These are phyloP conservation scores for Zalaria obscura DNA, from an alignment of 2,329 filamentous ascomycete species.

Conservation along the genomic window DNA sequence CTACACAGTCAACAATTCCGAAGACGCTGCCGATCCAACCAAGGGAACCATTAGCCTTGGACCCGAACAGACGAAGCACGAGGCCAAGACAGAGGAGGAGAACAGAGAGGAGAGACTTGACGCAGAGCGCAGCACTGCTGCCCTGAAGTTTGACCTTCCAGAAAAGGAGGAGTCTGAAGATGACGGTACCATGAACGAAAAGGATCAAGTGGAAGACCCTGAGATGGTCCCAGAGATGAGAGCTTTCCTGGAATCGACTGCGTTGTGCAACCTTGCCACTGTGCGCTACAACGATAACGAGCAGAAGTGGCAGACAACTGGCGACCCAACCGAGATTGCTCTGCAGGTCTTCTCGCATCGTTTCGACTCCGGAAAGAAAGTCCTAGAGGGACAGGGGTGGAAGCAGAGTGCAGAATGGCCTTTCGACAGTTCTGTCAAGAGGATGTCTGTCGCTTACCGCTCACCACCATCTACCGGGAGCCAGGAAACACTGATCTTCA, in stretches of 20 bases:
- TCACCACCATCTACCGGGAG: constrained; percentile 19
- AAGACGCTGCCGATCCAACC: constrained; percentile 45
- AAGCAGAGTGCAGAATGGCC: constrained; percentile 52
- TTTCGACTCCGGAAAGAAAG: constrained; percentile 38
- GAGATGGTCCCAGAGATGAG: constrained; percentile 19
- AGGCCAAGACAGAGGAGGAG: constrained; percentile 6
- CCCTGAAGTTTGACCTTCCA: constrained; percentile 1
- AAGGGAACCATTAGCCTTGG: constrained; percentile 41
- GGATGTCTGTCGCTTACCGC: constrained; percentile 58
- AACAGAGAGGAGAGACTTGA: constrained; percentile 5
- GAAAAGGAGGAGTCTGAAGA: background rate
- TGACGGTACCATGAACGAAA: background rate
- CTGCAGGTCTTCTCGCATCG: constrained; percentile 61
- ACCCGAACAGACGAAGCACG: constrained; percentile 4
- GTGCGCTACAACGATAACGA: constrained; percentile 40
- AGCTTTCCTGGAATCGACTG: constrained; percentile 45
- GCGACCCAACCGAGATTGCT: constrained; percentile 59
- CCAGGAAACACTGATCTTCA: constrained; percentile 34
- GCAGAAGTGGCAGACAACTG: constrained; percentile 49
- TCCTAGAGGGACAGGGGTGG: constrained; percentile 29
- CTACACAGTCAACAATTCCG: constrained; percentile 43
- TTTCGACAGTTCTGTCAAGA: constrained; percentile 62
- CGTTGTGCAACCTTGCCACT: constrained; percentile 51
- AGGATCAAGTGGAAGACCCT: background rate
- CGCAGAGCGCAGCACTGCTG: constrained; percentile 1